Percentiles rank a stretch among this genome's conserved stretches.
phyloP scores from a whole-genome alignment of 192 early-diverging fungal species.

The Podila horticola region DNA sequence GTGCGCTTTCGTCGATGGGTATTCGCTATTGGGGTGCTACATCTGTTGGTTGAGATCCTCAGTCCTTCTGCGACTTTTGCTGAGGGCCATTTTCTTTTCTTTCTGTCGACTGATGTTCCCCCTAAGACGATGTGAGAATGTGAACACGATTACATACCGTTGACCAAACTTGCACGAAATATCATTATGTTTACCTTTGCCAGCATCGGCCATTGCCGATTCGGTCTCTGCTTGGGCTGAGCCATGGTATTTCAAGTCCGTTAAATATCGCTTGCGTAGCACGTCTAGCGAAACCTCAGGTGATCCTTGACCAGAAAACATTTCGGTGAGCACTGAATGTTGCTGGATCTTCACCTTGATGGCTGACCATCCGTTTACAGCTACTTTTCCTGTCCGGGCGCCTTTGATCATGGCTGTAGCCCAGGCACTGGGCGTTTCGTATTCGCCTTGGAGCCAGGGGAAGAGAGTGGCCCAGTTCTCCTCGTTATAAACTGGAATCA shows the following conservation, averaged over 20 bases:
- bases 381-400: slow-evolving; percentile 56
- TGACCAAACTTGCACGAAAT: too few species aligned
- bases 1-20: slow-evolving; percentile 37
- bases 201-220: not conserved
- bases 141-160: too few species aligned
- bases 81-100: slow-evolving; percentile 34
- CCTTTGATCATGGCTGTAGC: slow-evolving; percentile 69
- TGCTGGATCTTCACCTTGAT: slow-evolving; percentile 57
- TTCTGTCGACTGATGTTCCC: slow-evolving; percentile 15
- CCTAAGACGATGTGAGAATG: not conserved
- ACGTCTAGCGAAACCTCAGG: slow-evolving; percentile 49
- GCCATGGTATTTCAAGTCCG: slow-evolving; percentile 27
- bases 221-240: not conserved
- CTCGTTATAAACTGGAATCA: slow-evolving; percentile 36
- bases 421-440: slow-evolving; percentile 73
- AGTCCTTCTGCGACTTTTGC: slow-evolving; percentile 15
- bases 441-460: slow-evolving; percentile 51
- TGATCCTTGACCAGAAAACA: slow-evolving; percentile 33
- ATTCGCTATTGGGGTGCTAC: not conserved
- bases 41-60: slow-evolving; percentile 11
- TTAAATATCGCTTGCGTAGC: slow-evolving; percentile 46
- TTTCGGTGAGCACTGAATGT: slow-evolving; percentile 19
- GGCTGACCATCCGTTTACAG: slow-evolving; percentile 75
- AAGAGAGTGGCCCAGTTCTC: slow-evolving; percentile 6
- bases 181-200: slow-evolving; percentile 11